Evolutionary conservation across 495 filamentous ascomycete genomes (phyloP).

Genomic region (Chaetomidium leptoderma): DNA sequence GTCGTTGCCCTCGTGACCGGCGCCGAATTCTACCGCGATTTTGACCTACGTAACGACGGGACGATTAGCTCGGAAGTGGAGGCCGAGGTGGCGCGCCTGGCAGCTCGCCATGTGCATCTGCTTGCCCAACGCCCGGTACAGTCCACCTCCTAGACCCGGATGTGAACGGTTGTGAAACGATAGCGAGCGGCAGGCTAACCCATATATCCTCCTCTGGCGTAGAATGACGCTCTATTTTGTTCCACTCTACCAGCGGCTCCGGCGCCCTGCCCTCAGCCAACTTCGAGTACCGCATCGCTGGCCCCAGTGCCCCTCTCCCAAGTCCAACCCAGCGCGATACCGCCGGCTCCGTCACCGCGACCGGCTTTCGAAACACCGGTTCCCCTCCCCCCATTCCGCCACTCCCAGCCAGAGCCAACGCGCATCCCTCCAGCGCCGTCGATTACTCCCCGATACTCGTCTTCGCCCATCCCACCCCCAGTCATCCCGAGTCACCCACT

Average conservation of each 20-base stretch:
- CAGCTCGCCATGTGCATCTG: slow-evolving; percentile 4
- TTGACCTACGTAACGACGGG: slow-evolving; percentile 12
- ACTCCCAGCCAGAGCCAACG: not conserved
- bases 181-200: slow-evolving; percentile 3
- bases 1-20: slow-evolving; percentile 17
- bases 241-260: not conserved
- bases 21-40: slow-evolving; percentile 15
- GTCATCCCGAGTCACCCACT: not conserved
- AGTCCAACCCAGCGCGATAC: not conserved
- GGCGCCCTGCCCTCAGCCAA: not conserved
- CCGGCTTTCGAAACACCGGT: slow-evolving; percentile 12
- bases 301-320: not conserved
- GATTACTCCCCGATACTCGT: slow-evolving; percentile 5
- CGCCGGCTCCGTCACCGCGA: not conserved
- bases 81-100: slow-evolving; percentile 11
- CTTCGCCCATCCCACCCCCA: slow-evolving; percentile 19
- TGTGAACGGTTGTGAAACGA: not conserved
- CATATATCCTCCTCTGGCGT: not conserved
- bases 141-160: not conserved
- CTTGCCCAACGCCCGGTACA: slow-evolving; percentile 15
- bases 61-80: slow-evolving; percentile 20
- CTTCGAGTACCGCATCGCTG: too few relatives aligned
- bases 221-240: too few relatives aligned
- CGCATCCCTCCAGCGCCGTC: not conserved
- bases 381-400: not conserved